Base-by-base conservation (phyloP, 108 stramenopile genomes). In the Cyclotella baltica region DNA sequence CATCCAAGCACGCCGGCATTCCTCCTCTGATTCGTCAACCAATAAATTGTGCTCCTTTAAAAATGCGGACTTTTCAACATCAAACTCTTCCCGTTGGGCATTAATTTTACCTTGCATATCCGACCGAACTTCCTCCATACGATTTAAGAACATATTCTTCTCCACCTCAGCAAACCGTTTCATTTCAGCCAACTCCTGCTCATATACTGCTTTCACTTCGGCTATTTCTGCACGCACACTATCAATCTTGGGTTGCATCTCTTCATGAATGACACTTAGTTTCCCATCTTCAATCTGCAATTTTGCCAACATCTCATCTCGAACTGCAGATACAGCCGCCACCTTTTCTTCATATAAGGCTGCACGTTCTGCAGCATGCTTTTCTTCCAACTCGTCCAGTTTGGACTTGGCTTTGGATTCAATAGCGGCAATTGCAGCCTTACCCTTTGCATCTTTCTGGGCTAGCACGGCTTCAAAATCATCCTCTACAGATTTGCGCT, bases 261-360 rank as follows among this genome's bases (percentile, higher is more conserved):
- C 65, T 9, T 55, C 28, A 48, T 72, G 71, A 30, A 67, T 69
- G 0, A 64, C 56, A 22, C 73, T 71, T 25, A 80, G 38, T 50
- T 80, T 80, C 25, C 40, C 47, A 67, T 73, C 57, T 73, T 80
- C 78, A 20, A 80, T 61, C 8, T 64, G 62, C 19, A 80, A 66
- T 27, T 80, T 62, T 40, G 71, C 72, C 34, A 72, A 56, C 72
- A 80, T 80, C 16, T 58, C 36, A 9, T 72, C 43, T 38, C 78
- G 72, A 20, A 61, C 67, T 8, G 47, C 48, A 4, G 72, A 46
- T 3, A 80, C 78, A 31, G 72, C 78, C 57, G 67, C 72, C 5
- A 80, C 53, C 50, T 80, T 80, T 23, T 72, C 52, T 73, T 80
- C 66, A 46, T 73, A 80, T 27, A 80, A 68, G 10, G 46, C 78